Evolutionary conservation across 225 moss, liverwort and hornwort species (phyloP).

Genomic region (Marchantia paleacea): DNA sequence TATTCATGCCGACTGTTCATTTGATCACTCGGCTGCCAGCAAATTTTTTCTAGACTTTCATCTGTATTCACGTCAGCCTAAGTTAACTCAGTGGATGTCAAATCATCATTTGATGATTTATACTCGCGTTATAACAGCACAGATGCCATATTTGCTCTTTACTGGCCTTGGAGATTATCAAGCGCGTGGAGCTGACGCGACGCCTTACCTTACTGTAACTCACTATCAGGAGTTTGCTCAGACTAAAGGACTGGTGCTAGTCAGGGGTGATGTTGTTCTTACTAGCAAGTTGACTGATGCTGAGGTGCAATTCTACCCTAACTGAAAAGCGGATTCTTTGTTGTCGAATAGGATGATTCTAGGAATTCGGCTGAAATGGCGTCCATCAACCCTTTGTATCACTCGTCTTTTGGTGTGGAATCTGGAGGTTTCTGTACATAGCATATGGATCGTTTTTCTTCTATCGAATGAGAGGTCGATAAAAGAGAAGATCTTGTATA

Average conservation of each 20-base stretch:
- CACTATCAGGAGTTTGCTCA: conserved; percentile 80
- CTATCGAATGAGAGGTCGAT: no score
- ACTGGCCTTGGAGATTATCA: conserved; percentile 89
- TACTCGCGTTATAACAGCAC: conserved; percentile 46
- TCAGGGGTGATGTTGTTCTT: conserved; percentile 92
- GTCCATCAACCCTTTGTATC: no score
- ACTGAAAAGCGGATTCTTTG: background rate
- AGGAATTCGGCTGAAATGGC: no score
- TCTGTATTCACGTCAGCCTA: no score
- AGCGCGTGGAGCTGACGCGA: conserved; percentile 72
- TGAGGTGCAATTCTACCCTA: conserved; percentile 44
- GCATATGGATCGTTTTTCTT: no score
- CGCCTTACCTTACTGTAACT: conserved; percentile 88
- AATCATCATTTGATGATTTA: no score
- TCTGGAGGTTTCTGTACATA: no score
- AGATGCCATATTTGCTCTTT: conserved; percentile 93
- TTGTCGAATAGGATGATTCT: no score
- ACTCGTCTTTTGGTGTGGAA: no score
- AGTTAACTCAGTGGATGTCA: background rate
- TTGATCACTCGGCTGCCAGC: no score
- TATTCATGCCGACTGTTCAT: no score
- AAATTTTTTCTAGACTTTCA: background rate
- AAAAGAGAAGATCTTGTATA: no score
- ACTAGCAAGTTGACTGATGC: conserved; percentile 87
- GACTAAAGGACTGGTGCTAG: conserved; percentile 80